Base-by-base conservation (phyloP, 352 stramenopile species). In the Thraustochytrium striatum region DNA sequence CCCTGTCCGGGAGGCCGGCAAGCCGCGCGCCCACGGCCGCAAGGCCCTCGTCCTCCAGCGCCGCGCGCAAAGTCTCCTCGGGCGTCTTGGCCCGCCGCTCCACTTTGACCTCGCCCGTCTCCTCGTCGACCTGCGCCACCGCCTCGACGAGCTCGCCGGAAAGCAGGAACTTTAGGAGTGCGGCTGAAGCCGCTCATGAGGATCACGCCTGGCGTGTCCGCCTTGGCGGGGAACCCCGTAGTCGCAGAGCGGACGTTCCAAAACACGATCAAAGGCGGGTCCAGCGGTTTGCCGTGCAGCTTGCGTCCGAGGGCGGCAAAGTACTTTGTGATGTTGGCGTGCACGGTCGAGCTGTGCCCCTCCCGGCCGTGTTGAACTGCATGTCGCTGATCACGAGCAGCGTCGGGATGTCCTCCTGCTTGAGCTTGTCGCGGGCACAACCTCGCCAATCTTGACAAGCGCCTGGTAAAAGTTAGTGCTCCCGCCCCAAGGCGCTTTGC, bases 381-480 rank as follows among this genome's bases (percentile, higher is more conserved):
- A 94, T 93, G 78, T 93, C 89, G 11, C 87, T 91, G 69, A 94
- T 83, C 13, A 94, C 87, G 53, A 93, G 87, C 25, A 94, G 79
- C 36, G 86, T 61, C 5, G 88, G 90, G 70, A 92, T 87, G 41
- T 91, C 83, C 0, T 89, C 82, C 0, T 35, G 9, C 1, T 44
- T 35, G 1, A 93, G 61, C 21, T 84, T 75, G 33, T 85, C 43
- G 32, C 47, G 47, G 16, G 47, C 47, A 55, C 47, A 55, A 55
- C 47, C 47, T 55, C 47, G 47, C 16, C 47, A 25, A 55, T 55
- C 47, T 55, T 55, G 16, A 21, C 47, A 16, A 55, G 47, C 47
- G 47, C 47, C 47, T 55, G 16, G 47, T 55, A 55, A 55, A 55
- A 21, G 25, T 55, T 25, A 55, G 47, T 55, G 47, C 47, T 55